Evolutionary conservation across 441 rosid species (phyloP), one percentile per base, ranked within the genome.

Genomic region (Syzygium syzygioides): DNA sequence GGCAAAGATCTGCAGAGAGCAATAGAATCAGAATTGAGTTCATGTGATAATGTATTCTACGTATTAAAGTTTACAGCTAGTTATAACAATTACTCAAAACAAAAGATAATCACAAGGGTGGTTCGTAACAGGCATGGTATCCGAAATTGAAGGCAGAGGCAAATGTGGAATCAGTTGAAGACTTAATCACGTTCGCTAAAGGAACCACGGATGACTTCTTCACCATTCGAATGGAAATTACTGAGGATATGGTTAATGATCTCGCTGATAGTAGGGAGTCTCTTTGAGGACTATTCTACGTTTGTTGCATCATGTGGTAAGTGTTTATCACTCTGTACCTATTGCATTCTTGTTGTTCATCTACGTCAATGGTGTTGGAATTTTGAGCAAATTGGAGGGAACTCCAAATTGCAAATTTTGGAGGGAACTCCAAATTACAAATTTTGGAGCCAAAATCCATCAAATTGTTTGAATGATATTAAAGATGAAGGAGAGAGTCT

Each of bases 71-170:
- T 84, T 84, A 25, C 37, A 30, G 7, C 71, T 55, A 15, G 55
- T 25, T 84, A 88, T 0, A 50, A 20, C n/a, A 54, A 28, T 45
- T 9, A 23, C 19, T 66, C 13, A 12, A 86, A 52, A 79, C 79
- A 10, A 9, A 54, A 76, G 57, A 28, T 54, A 48, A 79, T 83
- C 53, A 34, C 10, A 41, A 28, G 86, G 57, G 85, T 83, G 92
- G n/a, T 50, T 37, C 87, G 12, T 85, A 90, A 83, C 90, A 96
- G 99, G 95, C 96, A 17, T 97, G 98, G 99, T 96, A 96, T 88
- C 98, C 96, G 0, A 95, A 95, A 89, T 96, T 96, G 59, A 96
- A 96, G 91, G 93, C 95, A 15, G 95, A 96, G 89, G 98, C 99
- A 2, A 95, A 96, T 62, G 95, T 97, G 23, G 95, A 94, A 60